Evolutionary conservation across 106 monocot species (phyloP).

Genomic region (Ottelia alismoides): DNA sequence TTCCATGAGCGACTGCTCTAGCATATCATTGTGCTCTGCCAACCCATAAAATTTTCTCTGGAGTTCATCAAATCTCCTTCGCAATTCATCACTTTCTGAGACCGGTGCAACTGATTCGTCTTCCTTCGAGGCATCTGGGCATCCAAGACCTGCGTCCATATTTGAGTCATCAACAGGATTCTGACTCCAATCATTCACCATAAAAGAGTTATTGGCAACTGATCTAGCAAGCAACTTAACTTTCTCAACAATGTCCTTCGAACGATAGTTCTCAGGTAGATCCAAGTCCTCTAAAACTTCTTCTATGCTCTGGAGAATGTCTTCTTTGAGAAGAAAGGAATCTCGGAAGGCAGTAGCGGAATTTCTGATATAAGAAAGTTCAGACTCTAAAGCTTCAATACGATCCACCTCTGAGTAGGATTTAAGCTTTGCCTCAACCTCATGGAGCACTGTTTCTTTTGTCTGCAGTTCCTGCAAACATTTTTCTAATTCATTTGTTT

Average conservation of each 20-base stretch:
- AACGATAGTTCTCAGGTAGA: slow-evolving; percentile 77
- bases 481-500: slow-evolving; percentile 69
- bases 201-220: slow-evolving; percentile 23
- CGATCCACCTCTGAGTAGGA: slow-evolving; percentile 74
- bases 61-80: slow-evolving; percentile 55
- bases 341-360: slow-evolving; percentile 92
- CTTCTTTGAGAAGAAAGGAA: slow-evolving; percentile 92
- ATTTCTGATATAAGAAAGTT: slow-evolving; percentile 91
- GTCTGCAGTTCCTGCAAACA: slow-evolving; percentile 43
- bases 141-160: slow-evolving; percentile 28
- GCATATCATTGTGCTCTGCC: slow-evolving; percentile 92
- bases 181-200: slow-evolving; percentile 27
- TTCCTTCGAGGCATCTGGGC: slow-evolving; percentile 25
- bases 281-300: slow-evolving; percentile 88
- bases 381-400: slow-evolving; percentile 93
- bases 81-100: slow-evolving; percentile 47
- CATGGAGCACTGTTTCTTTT: slow-evolving; percentile 51
- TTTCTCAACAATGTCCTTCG: slow-evolving; percentile 80
- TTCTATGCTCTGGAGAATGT: slow-evolving; percentile 88
- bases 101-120: slow-evolving; percentile 12
- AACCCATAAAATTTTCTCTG: slow-evolving; percentile 68
- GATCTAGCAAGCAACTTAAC: slow-evolving; percentile 62
- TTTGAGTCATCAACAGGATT: slow-evolving; percentile 24
- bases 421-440: slow-evolving; percentile 67
- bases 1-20: slow-evolving; percentile 80